phyloP scores from a whole-genome alignment of 2,329 filamentous ascomycete species.

The Aspergillus candidus region DNA sequence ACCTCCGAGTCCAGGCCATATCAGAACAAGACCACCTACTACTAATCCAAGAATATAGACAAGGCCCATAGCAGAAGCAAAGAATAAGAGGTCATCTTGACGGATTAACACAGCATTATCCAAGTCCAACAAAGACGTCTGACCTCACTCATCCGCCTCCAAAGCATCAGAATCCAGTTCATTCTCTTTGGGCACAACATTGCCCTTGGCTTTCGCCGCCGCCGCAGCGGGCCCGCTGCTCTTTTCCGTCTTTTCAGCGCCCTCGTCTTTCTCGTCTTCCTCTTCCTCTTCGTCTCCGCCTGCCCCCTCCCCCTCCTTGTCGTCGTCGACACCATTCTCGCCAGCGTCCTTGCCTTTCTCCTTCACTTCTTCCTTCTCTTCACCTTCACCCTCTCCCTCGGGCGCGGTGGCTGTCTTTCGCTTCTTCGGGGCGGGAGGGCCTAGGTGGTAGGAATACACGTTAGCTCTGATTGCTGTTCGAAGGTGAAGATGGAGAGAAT shows the following conservation, averaged over 20 bases:
- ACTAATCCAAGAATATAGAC: no score
- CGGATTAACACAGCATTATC: no score
- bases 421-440: slow-evolving; percentile 26
- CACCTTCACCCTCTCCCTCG: slow-evolving; percentile 11
- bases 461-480: background rate
- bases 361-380: slow-evolving; percentile 9
- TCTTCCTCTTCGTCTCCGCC: slow-evolving; percentile 15
- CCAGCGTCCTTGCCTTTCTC: slow-evolving; percentile 15
- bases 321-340: slow-evolving; percentile 15
- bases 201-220: slow-evolving; percentile 30
- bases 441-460: slow-evolving; percentile 7
- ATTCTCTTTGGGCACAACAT: slow-evolving; percentile 24
- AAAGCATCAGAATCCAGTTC: slow-evolving; percentile 31
- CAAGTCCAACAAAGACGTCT: background rate
- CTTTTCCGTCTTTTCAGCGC: slow-evolving; percentile 25
- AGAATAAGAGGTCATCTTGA: no score
- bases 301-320: slow-evolving; percentile 11
- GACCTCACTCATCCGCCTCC: slow-evolving; percentile 20
- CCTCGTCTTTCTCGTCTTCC: slow-evolving; percentile 20
- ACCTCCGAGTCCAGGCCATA: no score
- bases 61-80: no score
- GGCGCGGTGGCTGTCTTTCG: slow-evolving; percentile 25
- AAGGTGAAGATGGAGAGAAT: background rate
- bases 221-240: slow-evolving; percentile 27
- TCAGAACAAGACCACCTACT: no score